Percentiles rank a stretch among this genome's conserved stretches.
These are phyloP conservation scores for Schizopora paradoxa DNA, from an alignment of 1,284 basidiomycete genomes.

Conservation along the genomic window DNA sequence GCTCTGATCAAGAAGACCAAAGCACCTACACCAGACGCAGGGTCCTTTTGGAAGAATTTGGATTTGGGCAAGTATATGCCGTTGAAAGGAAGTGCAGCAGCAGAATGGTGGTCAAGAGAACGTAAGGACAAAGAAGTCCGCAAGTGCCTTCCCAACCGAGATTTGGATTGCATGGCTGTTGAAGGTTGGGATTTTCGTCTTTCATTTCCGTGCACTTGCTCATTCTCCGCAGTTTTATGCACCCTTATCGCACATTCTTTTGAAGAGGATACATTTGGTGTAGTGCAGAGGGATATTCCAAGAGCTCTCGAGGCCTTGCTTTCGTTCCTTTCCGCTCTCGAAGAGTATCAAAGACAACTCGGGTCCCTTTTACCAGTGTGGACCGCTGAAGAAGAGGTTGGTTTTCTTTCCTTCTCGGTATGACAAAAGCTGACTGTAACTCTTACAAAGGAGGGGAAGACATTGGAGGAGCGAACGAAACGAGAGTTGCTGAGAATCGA, in stretches of 20 bases:
- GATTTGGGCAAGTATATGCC: not conserved
- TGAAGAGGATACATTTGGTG: conserved; percentile 74
- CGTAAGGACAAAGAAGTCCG: conserved; percentile 48
- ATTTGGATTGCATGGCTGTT: conserved; percentile 52
- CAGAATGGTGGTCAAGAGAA: conserved; percentile 54
- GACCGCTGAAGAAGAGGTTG: conserved; percentile 32
- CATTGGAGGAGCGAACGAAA: not conserved
- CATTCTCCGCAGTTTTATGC: conserved; percentile 49
- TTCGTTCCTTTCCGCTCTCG: conserved; percentile 59
- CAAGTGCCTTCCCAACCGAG: conserved; percentile 48
- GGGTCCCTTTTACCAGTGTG: conserved; percentile 32
- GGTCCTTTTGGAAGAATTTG: not conserved
- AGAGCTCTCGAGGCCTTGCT: conserved; percentile 72
- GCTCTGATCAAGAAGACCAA: too few relatives aligned
- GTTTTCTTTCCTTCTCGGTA: not conserved
- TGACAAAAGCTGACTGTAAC: not conserved
- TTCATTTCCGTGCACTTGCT: not conserved
- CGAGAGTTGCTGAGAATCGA: not conserved
- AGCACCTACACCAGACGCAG: not conserved
- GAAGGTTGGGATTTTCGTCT: conserved; percentile 33
- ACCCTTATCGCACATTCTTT: conserved; percentile 68
- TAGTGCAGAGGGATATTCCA: conserved; percentile 79
- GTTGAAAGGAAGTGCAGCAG: conserved; percentile 18
- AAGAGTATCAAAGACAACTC: conserved; percentile 52
- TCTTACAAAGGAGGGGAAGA: not conserved